Evolutionary conservation across 768 basidiomycete genomes (phyloP), one percentile per base, ranked within the genome.

Genomic region (Leccinellum luteum): DNA sequence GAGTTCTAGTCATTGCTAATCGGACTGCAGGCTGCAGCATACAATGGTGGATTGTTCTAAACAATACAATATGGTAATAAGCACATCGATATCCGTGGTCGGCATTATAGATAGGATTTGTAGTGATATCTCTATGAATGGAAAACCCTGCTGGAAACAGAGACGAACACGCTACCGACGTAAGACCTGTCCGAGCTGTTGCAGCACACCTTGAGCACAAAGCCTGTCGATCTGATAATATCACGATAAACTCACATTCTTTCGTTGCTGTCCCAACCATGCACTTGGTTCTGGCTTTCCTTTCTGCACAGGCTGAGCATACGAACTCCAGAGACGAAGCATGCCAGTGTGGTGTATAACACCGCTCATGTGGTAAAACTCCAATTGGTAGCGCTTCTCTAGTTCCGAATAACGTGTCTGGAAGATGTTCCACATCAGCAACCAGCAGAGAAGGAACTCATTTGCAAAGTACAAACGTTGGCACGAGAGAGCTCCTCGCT

Each of bases 351-450:
- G 78, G 69, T 93, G 91, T 59, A 93, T 78, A 5, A 85, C 83
- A 55, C 86, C 81, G 21, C 92, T 74, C 86, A 97, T 89, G 56
- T 92, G 79, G 61, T 87, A 83, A 63, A 93, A 90, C 69, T 98
- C 94, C 51, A 80, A 76, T 49, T 81, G 79, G 69, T 92, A 92
- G 38, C 85, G 80, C 54, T 70, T 76, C 57, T 77, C 79, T 34
- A 82, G 79, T 28, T 92, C 87, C 48, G 73, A 65, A 61, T 79
- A 73, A 31, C 83, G 71, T 43, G 79, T 74, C 86, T 84, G 62
- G 13, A 45, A 41, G 25, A 52, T 10, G 28, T 28, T 30, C n/a
- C 38, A 52, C 28, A 23, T 68, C 17, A 59, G 49, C 38, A 27
- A 25, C 14, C 21, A 49, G 38, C 10, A 28, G 28, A 30, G 27